Conservation (phyloP, 257 asterid genomes). For the Gentiana straminea region DNA sequence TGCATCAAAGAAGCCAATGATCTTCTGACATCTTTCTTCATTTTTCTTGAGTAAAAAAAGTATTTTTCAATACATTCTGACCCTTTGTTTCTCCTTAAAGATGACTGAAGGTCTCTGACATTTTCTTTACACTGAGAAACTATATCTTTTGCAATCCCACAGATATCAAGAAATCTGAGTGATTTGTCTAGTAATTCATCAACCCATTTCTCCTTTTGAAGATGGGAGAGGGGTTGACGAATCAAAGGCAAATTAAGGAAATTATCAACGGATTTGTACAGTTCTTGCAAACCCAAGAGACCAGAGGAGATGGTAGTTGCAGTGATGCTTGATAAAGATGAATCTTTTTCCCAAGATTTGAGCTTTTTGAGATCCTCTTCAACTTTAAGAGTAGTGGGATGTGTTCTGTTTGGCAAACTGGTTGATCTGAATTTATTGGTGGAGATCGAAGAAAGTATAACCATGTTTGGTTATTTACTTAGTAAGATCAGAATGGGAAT, state of each 20-base stretch:
- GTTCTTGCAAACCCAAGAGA: constrained; percentile 13
- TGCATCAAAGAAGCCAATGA: too few relatives aligned
- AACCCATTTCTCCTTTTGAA: not conserved
- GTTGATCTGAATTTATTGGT: constrained; percentile 16
- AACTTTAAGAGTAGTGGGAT: constrained; percentile 18
- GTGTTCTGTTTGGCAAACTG: constrained; percentile 28
- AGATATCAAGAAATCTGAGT: not conserved
- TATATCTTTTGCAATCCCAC: constrained; percentile 12
- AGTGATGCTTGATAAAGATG: not conserved
- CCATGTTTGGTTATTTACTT: constrained; percentile 11
- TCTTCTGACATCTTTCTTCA: too few relatives aligned
- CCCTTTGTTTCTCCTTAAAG: not conserved
- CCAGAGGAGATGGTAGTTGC: constrained; percentile 10
- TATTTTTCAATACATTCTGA: too few relatives aligned
- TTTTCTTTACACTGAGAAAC: constrained; percentile 18
- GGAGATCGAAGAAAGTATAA: constrained; percentile 15
- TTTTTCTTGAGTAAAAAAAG: too few relatives aligned
- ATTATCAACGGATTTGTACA: constrained; percentile 16
- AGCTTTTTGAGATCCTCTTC: constrained; percentile 2
- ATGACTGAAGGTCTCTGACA: too few relatives aligned
- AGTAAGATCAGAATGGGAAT: not conserved
- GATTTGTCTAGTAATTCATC: too few relatives aligned
- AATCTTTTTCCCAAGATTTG: constrained; percentile 13
- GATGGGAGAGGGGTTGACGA: constrained; percentile 14
- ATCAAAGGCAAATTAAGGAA: constrained; percentile 21